A percentile compares a stretch with the other conserved stretches of the same genome.
Evolutionary conservation across 2,329 filamentous ascomycete genomes (phyloP).

Genomic region (Pseudogymnoascus sp.): DNA sequence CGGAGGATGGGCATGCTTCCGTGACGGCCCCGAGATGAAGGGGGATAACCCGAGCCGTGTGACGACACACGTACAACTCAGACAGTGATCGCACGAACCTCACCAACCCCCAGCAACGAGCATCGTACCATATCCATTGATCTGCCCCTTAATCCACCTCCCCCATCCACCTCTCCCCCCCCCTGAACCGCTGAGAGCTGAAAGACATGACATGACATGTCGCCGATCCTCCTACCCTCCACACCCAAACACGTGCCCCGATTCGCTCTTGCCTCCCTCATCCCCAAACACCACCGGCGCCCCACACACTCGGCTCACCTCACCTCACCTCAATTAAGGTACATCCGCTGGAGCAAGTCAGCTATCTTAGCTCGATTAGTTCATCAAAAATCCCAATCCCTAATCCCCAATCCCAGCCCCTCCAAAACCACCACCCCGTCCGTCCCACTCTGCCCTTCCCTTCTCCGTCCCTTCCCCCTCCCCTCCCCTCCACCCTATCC

Average conservation of each 20-base stretch:
- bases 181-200: background rate
- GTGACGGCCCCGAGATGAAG: background rate
- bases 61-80: background rate
- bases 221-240: background rate
- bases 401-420: background rate
- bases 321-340: background rate
- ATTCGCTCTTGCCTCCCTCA: background rate
- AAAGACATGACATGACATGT: background rate
- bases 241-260: background rate
- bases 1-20: background rate
- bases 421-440: background rate
- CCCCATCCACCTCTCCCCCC: background rate
- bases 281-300: background rate
- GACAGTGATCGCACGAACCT: background rate
- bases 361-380: constrained; percentile 3
- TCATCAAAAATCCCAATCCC: background rate
- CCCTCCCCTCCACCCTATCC: background rate
- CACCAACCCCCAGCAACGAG: background rate
- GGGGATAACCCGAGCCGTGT: background rate
- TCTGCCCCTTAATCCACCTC: background rate
- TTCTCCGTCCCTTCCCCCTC: background rate
- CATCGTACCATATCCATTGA: background rate
- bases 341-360: background rate
- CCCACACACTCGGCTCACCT: constrained; percentile 1
- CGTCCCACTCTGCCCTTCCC: background rate